phyloP scores from a whole-genome alignment of 2,329 filamentous ascomycete genomes.

The Tolypocladium tropicale region DNA sequence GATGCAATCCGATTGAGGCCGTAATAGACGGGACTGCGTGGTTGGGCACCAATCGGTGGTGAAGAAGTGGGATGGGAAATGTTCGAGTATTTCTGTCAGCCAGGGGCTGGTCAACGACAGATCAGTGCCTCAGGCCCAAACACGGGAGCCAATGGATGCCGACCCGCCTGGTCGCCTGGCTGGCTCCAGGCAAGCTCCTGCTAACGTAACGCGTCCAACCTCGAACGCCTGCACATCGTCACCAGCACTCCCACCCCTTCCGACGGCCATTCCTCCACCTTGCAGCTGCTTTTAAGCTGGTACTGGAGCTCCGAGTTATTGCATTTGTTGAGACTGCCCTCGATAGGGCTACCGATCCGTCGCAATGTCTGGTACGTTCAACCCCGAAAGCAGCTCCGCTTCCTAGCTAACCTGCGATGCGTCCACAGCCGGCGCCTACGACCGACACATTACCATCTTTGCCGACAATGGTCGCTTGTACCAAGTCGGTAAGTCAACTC shows the following conservation, averaged over 20 bases:
- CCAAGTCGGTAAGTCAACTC: conserved; percentile 79
- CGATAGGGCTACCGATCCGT: conserved; percentile 12
- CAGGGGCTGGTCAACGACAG: neutral
- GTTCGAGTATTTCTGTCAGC: neutral
- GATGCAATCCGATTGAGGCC: neutral
- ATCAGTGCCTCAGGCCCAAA: conserved; percentile 21
- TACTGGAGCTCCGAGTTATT: neutral
- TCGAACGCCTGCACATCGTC: conserved; percentile 10
- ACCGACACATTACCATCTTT: conserved; percentile 99
- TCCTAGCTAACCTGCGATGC: conserved; percentile 15
- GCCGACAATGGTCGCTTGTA: conserved; percentile 97
- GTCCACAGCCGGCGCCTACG: conserved; percentile 61
- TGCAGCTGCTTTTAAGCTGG: neutral
- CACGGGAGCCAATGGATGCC: conserved; percentile 15
- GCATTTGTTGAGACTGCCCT: conserved; percentile 3
- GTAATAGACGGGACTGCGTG: neutral
- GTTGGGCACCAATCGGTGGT: neutral
- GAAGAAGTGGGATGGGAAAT: conserved; percentile 1
- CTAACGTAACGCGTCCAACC: conserved; percentile 36
- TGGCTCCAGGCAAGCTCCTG: conserved; percentile 36
- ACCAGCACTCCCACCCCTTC: conserved; percentile 2
- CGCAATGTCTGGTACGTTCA: conserved; percentile 43
- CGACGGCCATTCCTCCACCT: conserved; percentile 2
- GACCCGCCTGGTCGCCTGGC: conserved; percentile 16
- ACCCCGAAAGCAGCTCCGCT: conserved; percentile 3